Percentiles rank a stretch among this genome's conserved stretches.
Conservation (phyloP, 1,139 yeast species). For the Geotrichum histeridarum region DNA sequence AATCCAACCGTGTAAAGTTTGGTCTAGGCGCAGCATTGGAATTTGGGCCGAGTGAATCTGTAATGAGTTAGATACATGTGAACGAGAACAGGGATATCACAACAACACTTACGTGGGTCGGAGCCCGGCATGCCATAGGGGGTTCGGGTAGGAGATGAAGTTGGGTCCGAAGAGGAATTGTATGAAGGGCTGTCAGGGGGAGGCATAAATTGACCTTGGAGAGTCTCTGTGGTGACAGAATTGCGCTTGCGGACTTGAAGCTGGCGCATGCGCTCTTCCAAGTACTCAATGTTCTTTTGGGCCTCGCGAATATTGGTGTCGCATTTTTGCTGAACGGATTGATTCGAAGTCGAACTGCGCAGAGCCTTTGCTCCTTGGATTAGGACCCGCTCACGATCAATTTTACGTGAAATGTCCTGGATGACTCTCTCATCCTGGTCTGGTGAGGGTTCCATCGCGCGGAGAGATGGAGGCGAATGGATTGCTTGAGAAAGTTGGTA, state of each 20-base stretch:
- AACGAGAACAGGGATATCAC: too few species aligned
- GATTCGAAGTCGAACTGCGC: slow-evolving; percentile 70
- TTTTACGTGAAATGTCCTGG: slow-evolving; percentile 69
- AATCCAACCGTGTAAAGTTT: slow-evolving; percentile 50
- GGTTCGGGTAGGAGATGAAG: too few species aligned
- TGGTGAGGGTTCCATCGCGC: slow-evolving; percentile 14
- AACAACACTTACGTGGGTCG: too few species aligned
- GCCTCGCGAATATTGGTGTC: slow-evolving; percentile 88
- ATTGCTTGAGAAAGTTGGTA: background rate
- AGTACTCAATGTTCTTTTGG: slow-evolving; percentile 80
- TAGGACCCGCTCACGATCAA: slow-evolving; percentile 80
- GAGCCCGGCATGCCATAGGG: too few species aligned
- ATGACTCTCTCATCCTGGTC: slow-evolving; percentile 33
- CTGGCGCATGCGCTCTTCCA: slow-evolving; percentile 70
- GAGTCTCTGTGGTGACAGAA: slow-evolving; percentile 4
- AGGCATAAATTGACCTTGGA: background rate
- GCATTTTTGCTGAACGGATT: slow-evolving; percentile 83
- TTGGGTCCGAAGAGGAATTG: too few species aligned
- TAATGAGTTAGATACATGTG: too few species aligned
- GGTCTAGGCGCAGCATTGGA: slow-evolving; percentile 20
- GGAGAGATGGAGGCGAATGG: background rate
- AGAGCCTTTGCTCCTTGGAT: slow-evolving; percentile 81
- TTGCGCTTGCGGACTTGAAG: slow-evolving; percentile 41
- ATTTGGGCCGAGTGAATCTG: slow-evolving; percentile 1
- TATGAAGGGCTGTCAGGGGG: background rate